Base-by-base conservation (phyloP, 129 eudicot genomes). In the Saposhnikovia divaricata region DNA sequence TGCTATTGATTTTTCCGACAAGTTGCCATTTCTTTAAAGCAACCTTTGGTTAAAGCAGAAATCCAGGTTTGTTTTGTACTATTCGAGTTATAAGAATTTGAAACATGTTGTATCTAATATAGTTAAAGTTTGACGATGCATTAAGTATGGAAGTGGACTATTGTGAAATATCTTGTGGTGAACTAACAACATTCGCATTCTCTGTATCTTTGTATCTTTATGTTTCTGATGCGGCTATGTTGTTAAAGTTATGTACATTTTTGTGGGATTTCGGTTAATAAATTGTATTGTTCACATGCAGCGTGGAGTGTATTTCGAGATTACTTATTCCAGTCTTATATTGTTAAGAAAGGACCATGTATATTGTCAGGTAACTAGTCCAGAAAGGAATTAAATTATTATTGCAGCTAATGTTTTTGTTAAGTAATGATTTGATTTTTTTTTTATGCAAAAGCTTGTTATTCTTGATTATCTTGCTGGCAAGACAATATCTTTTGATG, bases 391-490 rank as follows among this genome's bases (percentile, higher is more conserved):
- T 44, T 45, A 78, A 23, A 74, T 23, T 65, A 34, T 53, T 63
- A 39, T 38, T 16, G 15, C 28, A 71, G 21, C n/a, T 6, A 3
- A 13, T 44, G 1, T 45, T 47, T 28, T 53, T 12, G 7, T 77
- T 45, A 27, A 47, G 79, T 86, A 77, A 77, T 43, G 74, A 57
- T 39, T 4, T 6, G 10, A 18, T 16, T 73, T 74, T 28, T 4
- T 69, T 84, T 79, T 25, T 53, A 34, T 81, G 82, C 82, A 81
- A 81, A 74, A 91, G 98, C 98, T 96, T 84, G 98, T 93, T 39
- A 90, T 93, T 78, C 98, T 93, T 80, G 98, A 93, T 87, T 93
- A 90, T 80, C 93, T 92, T 78, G 97, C 97, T 39, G 90, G 96
- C 96, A 92, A 92, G 90, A 71, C 89, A 78, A 84, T 90, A 71